Evolutionary conservation across 1,139 yeast species (phyloP).

Genomic region (Blastobotrys persicus): DNA sequence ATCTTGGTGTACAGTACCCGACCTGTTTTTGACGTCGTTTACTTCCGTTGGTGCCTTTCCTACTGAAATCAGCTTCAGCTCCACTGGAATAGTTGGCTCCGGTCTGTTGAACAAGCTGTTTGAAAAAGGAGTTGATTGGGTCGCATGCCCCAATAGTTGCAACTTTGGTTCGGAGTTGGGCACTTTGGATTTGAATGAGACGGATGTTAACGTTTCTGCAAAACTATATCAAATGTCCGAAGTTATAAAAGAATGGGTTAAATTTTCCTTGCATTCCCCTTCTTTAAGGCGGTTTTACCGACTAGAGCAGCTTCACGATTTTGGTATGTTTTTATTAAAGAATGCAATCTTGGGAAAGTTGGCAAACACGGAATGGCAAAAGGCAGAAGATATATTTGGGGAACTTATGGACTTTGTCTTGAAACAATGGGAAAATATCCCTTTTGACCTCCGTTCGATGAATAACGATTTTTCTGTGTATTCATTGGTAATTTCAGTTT

Average conservation of each 20-base stretch:
- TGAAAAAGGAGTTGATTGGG: not conserved
- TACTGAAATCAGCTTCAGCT: not conserved
- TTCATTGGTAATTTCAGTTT: not conserved
- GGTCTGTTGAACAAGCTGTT: not conserved
- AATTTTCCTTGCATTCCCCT: not conserved
- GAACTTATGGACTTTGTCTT: not conserved
- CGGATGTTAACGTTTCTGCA: not conserved
- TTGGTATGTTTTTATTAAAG: not conserved
- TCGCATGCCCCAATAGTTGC: not conserved
- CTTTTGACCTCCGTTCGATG: not conserved
- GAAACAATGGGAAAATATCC: constrained; percentile 3
- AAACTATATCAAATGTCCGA: not conserved
- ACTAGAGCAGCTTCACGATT: not conserved
- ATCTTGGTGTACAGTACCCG: not conserved
- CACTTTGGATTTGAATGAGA: not conserved
- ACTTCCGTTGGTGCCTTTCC: not conserved
- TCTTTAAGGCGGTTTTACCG: not conserved
- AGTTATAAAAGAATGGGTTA: not conserved
- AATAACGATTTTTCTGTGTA: not conserved
- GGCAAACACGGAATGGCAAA: not conserved
- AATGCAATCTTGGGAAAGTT: not conserved
- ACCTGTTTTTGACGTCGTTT: not conserved
- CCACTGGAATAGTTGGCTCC: not conserved
- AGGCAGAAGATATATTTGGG: not conserved
- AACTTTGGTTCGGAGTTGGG: constrained; percentile 5